Conservation (phyloP, 768 basidiomycete genomes). For the Pleurotus pulmonarius region DNA sequence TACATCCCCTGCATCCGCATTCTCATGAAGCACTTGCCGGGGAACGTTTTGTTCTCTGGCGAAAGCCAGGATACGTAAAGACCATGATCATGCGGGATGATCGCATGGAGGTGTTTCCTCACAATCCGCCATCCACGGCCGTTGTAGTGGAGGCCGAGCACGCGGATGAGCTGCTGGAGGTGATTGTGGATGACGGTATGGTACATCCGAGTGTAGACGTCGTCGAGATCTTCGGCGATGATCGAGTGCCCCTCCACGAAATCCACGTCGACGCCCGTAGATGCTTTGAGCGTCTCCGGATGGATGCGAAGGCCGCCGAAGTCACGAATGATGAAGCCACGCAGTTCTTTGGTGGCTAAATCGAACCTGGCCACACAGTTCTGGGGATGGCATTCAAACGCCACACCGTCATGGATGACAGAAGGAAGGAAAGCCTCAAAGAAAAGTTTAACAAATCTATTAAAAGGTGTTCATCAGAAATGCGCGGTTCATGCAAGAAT, state of each 20-base stretch:
- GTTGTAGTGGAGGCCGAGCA: slow-evolving; percentile 53
- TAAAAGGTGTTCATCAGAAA: slow-evolving; percentile 1
- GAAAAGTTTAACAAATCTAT: slow-evolving; percentile 45
- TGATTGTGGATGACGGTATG: slow-evolving; percentile 59
- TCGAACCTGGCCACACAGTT: slow-evolving; percentile 57
- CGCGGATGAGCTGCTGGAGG: slow-evolving; percentile 54
- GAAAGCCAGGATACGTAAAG: slow-evolving; percentile 50
- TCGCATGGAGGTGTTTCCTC: slow-evolving; percentile 35
- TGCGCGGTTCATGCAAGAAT: neutral
- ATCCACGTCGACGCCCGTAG: slow-evolving; percentile 48
- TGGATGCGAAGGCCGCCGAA: slow-evolving; percentile 57
- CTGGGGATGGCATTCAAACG: slow-evolving; percentile 59
- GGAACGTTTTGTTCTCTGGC: slow-evolving; percentile 41
- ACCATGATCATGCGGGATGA: slow-evolving; percentile 43
- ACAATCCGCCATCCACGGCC: slow-evolving; percentile 52
- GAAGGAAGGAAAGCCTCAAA: slow-evolving; percentile 55
- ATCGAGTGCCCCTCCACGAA: slow-evolving; percentile 46
- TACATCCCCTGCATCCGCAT: slow-evolving; percentile 57
- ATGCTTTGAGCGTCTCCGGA: slow-evolving; percentile 40
- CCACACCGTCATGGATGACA: slow-evolving; percentile 50
- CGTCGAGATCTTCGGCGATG: slow-evolving; percentile 45
- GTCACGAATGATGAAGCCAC: slow-evolving; percentile 55
- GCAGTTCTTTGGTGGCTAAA: slow-evolving; percentile 41
- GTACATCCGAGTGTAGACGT: slow-evolving; percentile 55
- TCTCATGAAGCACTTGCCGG: slow-evolving; percentile 54